Base-by-base conservation (phyloP, 192 early-diverging fungal species). In the Coemansia sp. region DNA sequence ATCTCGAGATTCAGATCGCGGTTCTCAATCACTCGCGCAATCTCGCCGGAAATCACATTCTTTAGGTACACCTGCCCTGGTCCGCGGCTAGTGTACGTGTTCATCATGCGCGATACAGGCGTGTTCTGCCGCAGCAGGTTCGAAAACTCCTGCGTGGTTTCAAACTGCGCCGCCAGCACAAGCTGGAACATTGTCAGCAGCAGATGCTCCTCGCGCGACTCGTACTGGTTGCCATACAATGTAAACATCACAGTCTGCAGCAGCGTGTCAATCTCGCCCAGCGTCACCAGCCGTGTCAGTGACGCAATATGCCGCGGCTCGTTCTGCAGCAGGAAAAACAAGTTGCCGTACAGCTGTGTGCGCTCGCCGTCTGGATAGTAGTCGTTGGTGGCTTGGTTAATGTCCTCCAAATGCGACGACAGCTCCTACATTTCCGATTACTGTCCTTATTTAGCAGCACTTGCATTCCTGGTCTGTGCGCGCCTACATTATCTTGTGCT, bases 71-170 rank as follows among this genome's bases (percentile, higher is more conserved):
- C 88, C 82, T 95, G 93, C 23, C 95, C 95, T 5, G 92, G 92
- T 9, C 93, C 92, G 38, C 96, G 89, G 53, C 94, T 86, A 0
- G 94, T 95, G 73, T 98, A 98, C 2, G 94, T 94, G 36, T 95
- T 95, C 90, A 98, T 93, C 93, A 96, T 96, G 21, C 95, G 89
- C n/a, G 94, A 95, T 10, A 96, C 92, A 0, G 95, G 93, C 14
- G 94, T 95, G 82, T 98, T 98, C 62, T 94, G 93, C 25, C 95
- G 89, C 64, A 98, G 79, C 19, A 98, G 73, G 14, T 88, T 92
- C 37, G 87, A 89, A 58, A 94, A 95, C 65, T 95, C 92, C n/a
- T 85, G 87, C 0, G 92, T 88, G n/a, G 87, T 86, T 62, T 94
- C 94, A 69, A 98, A 96, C 72, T 98, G 91, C n/a, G 89, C 88